Conservation (phyloP, 805 yeast genomes). For the Pichia sporocuriosa region DNA sequence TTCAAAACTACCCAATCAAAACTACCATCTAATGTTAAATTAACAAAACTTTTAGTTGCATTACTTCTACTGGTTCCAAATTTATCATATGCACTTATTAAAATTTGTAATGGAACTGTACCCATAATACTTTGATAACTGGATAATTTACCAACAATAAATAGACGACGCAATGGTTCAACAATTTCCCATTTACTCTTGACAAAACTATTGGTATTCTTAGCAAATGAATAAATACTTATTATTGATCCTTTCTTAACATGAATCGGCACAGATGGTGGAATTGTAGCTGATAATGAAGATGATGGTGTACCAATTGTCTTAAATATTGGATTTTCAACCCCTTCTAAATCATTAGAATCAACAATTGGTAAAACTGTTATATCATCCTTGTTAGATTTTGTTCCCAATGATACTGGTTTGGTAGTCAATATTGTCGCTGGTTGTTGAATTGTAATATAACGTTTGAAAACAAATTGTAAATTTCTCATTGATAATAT, state of each 20-base stretch:
- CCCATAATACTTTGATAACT: constrained; percentile 42
- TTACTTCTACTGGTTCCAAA: constrained; percentile 13
- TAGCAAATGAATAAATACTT: constrained; percentile 32
- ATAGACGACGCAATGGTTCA: constrained; percentile 36
- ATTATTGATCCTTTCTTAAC: constrained; percentile 44
- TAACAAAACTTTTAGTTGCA: constrained; percentile 35
- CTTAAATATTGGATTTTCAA: constrained; percentile 28
- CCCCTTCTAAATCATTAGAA: neutral
- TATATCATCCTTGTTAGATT: neutral
- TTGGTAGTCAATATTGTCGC: constrained; percentile 6
- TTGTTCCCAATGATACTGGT: constrained; percentile 12
- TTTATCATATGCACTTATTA: constrained; percentile 34
- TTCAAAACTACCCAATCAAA: constrained; percentile 57
- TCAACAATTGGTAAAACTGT: neutral
- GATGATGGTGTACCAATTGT: constrained; percentile 45
- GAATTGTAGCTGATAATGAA: constrained; percentile 42
- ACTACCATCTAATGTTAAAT: constrained; percentile 47
- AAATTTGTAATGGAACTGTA: constrained; percentile 39
- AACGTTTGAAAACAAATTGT: constrained; percentile 1
- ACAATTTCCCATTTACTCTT: constrained; percentile 28
- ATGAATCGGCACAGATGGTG: constrained; percentile 52
- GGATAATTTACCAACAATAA: constrained; percentile 39
- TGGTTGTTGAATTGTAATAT: constrained; percentile 18
- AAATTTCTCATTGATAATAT: neutral
- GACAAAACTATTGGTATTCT: constrained; percentile 10